Conservation (phyloP, 2,329 filamentous ascomycete genomes). For the Cryphonectria naterciae region DNA sequence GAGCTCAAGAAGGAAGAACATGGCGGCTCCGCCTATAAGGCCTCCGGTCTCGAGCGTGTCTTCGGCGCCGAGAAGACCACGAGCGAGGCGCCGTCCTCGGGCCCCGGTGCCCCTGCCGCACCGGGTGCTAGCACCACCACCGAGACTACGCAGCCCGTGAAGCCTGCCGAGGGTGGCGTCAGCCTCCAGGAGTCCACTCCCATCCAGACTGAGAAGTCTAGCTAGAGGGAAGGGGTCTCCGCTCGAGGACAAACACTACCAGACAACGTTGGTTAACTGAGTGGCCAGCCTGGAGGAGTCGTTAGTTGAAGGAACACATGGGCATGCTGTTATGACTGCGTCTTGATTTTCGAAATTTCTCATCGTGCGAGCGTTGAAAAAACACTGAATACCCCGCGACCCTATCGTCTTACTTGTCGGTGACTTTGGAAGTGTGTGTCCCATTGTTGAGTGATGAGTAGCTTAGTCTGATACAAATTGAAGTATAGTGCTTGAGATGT, state of each 20-base stretch:
- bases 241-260: neutral
- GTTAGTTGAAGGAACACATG: slow-evolving; percentile 12
- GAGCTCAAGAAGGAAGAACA: slow-evolving; percentile 77
- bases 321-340: slow-evolving; percentile 23
- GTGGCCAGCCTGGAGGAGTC: neutral
- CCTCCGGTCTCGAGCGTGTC: slow-evolving; percentile 59
- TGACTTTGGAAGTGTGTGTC: neutral
- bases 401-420: neutral
- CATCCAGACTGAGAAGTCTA: slow-evolving; percentile 28
- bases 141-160: slow-evolving; percentile 27
- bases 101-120: slow-evolving; percentile 29
- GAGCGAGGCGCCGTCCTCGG: slow-evolving; percentile 27
- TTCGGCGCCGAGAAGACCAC: slow-evolving; percentile 58
- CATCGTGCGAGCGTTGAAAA: slow-evolving; percentile 15
- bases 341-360: slow-evolving; percentile 17
- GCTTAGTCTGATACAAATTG: neutral
- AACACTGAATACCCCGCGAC: slow-evolving; percentile 20
- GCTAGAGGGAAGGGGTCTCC: slow-evolving; percentile 4
- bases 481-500: neutral
- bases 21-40: slow-evolving; percentile 63
- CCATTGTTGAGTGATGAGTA: neutral
- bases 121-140: slow-evolving; percentile 32
- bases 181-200: slow-evolving; percentile 26
- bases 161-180: slow-evolving; percentile 27
- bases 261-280: neutral